Evolutionary conservation across 2,329 filamentous ascomycete genomes (phyloP).

Genomic region (Orbilia ellipsospora): DNA sequence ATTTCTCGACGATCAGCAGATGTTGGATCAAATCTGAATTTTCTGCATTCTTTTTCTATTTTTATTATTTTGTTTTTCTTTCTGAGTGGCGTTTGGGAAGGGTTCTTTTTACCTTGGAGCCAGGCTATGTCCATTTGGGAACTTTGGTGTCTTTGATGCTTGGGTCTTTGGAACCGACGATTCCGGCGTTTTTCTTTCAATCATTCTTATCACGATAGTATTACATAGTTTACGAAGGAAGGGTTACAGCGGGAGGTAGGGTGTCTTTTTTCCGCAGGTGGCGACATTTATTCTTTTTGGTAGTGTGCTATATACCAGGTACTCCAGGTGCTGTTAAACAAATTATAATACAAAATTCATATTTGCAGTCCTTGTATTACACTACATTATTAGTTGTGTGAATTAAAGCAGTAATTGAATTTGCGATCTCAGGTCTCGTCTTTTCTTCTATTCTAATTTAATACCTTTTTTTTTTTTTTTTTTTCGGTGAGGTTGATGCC

Average conservation of each 20-base stretch:
- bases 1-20: too few species aligned
- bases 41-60: too few species aligned
- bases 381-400: too few species aligned
- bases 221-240: conserved; percentile 29
- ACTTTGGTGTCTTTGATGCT: conserved; percentile 34
- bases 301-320: too few species aligned
- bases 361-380: too few species aligned
- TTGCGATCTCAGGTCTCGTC: neutral
- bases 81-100: conserved; percentile 3
- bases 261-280: conserved; percentile 17
- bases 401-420: conserved; percentile 2
- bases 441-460: too few species aligned
- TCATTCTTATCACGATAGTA: conserved; percentile 16
- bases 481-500: neutral
- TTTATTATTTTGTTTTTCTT: conserved; percentile 8
- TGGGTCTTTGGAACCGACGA: conserved; percentile 45
- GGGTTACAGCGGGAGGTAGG: conserved; percentile 18
- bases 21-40: too few species aligned
- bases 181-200: conserved; percentile 54
- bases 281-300: conserved; percentile 12
- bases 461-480: neutral
- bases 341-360: too few species aligned
- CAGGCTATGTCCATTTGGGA: conserved; percentile 2
- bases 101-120: too few species aligned
- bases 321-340: too few species aligned